Percentiles rank a stretch among this genome's conserved stretches.
Conservation (phyloP, 179 eudicot species). For the Vitellaria paradoxa region DNA sequence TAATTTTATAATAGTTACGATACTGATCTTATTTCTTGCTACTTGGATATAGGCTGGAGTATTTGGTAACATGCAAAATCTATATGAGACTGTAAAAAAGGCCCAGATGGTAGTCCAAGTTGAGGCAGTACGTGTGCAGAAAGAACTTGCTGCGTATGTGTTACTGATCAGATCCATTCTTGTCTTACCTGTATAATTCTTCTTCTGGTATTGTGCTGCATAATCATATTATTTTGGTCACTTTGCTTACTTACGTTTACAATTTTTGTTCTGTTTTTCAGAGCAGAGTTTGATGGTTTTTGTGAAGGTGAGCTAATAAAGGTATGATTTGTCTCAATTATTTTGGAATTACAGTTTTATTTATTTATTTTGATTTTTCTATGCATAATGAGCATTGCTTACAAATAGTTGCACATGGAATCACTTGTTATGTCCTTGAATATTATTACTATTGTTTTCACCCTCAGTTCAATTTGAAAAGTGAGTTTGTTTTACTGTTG, state of each 20-base stretch:
- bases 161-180: not conserved
- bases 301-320: conserved; percentile 90
- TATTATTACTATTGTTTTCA: not conserved
- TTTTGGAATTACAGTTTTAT: not conserved
- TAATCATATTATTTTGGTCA: not conserved
- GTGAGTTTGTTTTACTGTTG: not conserved
- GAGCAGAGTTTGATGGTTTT: conserved; percentile 94
- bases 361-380: not conserved
- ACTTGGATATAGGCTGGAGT: conserved; percentile 60
- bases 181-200: not conserved
- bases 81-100: conserved; percentile 88
- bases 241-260: not conserved
- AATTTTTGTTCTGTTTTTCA: conserved; percentile 33
- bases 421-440: not conserved
- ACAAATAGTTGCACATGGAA: not conserved
- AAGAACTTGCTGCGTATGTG: conserved; percentile 83
- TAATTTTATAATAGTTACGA: not conserved
- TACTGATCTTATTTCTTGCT: conserved; percentile 6
- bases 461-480: not conserved
- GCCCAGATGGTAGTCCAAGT: conserved; percentile 98
- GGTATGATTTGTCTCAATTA: conserved; percentile 35
- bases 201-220: not conserved
- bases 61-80: conserved; percentile 86
- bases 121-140: conserved; percentile 94
- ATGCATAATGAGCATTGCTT: not conserved